phyloP scores from a whole-genome alignment of 805 yeast species.

The Teunomyces gatunensis region DNA sequence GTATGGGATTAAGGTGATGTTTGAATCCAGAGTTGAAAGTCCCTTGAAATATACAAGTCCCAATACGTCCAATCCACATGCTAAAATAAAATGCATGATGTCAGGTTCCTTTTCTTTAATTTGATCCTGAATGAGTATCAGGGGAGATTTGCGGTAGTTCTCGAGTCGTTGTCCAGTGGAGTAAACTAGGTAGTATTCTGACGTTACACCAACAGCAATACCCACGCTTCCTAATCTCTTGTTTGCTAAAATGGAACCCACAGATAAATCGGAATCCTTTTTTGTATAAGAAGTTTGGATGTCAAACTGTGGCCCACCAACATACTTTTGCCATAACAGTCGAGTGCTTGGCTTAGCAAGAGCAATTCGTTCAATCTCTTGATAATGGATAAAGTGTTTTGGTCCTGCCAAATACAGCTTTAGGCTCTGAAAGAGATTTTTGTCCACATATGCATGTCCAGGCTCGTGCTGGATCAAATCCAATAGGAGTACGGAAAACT shows the following conservation, averaged over 20 bases:
- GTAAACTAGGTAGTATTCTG: background rate
- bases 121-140: background rate
- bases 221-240: background rate
- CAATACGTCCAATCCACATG: conserved; percentile 1
- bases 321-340: background rate
- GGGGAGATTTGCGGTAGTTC: background rate
- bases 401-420: background rate
- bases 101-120: background rate
- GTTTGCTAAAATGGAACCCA: background rate
- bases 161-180: background rate
- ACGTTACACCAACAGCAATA: background rate
- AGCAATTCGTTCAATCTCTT: background rate
- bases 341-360: background rate
- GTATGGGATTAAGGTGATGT: background rate
- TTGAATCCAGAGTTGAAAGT: background rate
- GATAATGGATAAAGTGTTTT: background rate
- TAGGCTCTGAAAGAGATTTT: background rate
- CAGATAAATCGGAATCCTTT: background rate
- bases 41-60: background rate
- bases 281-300: background rate
- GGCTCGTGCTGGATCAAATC: background rate
- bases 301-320: background rate
- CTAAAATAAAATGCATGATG: background rate
- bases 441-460: background rate
- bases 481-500: background rate